These are phyloP conservation scores for Coemansia sp. DNA, from an alignment of 192 early-diverging fungal genomes.

Conservation along the genomic window DNA sequence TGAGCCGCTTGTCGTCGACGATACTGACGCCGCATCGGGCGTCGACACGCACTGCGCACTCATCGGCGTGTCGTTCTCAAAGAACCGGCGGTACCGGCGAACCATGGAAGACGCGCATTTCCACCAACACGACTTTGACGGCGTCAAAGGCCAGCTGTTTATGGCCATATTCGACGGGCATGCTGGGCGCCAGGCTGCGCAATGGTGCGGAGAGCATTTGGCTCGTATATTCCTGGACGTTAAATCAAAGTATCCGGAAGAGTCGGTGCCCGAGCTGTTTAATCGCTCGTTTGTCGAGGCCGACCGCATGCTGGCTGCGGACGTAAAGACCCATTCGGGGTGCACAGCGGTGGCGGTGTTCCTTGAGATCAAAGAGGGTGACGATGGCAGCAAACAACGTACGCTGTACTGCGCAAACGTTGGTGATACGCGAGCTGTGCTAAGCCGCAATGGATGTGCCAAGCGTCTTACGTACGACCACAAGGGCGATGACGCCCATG, in stretches of 20 bases:
- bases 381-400: conserved; percentile 15
- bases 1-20: conserved; percentile 13
- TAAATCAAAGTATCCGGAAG: conserved; percentile 55
- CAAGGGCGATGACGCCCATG: conserved; percentile 89
- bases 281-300: conserved; percentile 80
- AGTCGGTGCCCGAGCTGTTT: conserved; percentile 75
- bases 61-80: conserved; percentile 48
- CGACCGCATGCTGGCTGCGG: conserved; percentile 76
- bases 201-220: conserved; percentile 91
- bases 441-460: conserved; percentile 81
- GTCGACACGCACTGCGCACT: conserved; percentile 17
- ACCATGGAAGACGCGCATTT: conserved; percentile 99
- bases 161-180: conserved; percentile 98
- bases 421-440: conserved; percentile 94
- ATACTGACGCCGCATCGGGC: neutral
- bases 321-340: conserved; percentile 80
- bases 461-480: conserved; percentile 95
- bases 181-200: conserved; percentile 91
- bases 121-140: conserved; percentile 79
- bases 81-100: conserved; percentile 84
- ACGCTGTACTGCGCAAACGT: conserved; percentile 92
- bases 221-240: conserved; percentile 71
- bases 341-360: conserved; percentile 90
- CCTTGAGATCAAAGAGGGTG: conserved; percentile 46
- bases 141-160: conserved; percentile 76